Percentiles rank a stretch among this genome's conserved stretches.
phyloP scores from a whole-genome alignment of 306 rosid genomes.

The Rosa lucieae region DNA sequence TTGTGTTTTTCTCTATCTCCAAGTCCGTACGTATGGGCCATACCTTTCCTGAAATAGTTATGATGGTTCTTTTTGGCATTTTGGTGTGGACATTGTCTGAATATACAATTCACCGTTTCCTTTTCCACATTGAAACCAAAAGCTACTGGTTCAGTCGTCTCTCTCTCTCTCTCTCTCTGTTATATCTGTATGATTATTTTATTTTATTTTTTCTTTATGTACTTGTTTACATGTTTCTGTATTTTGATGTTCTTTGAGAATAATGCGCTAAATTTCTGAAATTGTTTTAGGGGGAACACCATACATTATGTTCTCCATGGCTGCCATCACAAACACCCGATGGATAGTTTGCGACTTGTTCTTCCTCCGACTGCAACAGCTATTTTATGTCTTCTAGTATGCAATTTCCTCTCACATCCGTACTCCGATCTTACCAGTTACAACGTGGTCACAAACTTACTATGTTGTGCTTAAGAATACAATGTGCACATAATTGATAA shows the following conservation, averaged over 20 bases:
- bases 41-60: constrained; percentile 47
- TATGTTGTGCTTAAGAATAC: background rate
- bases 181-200: too few species aligned
- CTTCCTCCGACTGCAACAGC: constrained; percentile 94
- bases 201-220: background rate
- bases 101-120: constrained; percentile 82
- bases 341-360: constrained; percentile 96
- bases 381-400: constrained; percentile 66
- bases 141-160: constrained; percentile 78
- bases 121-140: constrained; percentile 86
- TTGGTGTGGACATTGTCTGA: constrained; percentile 75
- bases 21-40: constrained; percentile 60
- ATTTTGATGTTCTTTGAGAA: background rate
- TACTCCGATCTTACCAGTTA: background rate
- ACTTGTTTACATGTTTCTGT: background rate
- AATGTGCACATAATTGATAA: constrained; percentile 2
- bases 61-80: constrained; percentile 58
- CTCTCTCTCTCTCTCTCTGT: constrained; percentile 9
- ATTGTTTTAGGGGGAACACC: constrained; percentile 78
- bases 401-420: constrained; percentile 15
- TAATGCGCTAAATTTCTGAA: constrained; percentile 7
- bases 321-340: constrained; percentile 98
- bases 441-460: background rate
- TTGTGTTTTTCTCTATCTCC: constrained; percentile 62
- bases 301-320: constrained; percentile 91